Base-by-base conservation (phyloP, 257 asterid genomes). In the Solanum stenotomum region DNA sequence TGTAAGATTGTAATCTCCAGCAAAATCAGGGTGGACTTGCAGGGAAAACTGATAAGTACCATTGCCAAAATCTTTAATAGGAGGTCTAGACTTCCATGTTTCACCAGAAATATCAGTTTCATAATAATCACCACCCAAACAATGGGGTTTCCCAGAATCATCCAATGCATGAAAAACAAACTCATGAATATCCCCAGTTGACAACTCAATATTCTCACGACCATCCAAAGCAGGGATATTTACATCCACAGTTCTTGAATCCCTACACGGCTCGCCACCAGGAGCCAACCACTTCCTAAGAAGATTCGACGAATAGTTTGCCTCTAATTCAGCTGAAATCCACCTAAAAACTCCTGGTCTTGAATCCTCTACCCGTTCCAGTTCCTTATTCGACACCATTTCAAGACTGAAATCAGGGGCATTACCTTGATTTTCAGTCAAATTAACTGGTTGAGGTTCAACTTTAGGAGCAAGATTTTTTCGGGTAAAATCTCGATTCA, bases 41-140 rank as follows among this genome's bases (percentile, higher is more conserved):
- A 97, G 94, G 86, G 93, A 88, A 88, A 97, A 93, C 15, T 89
- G 87, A 89, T 96, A 96, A n/a, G 92, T 94, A 1, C 99, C 99
- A 90, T 97, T 97, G 61, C 98, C 93, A 3, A 90, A 37, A 72
- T 97, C 99, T 87, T 87, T 91, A 77, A 97, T 37, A 6, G 99
- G 98, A 84, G 99, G 99, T 90, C 98, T 90, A 22, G 99, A 83
- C 59, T 96, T 97, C 99, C 99, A 97, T 1, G 82, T 88, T 29
- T 93, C 98, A 52, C 99, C 93, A 0, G 99, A 93, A 23, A 97
- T 92, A 92, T 97, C 98, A 22, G 91, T 94, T 88, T 97, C 99
- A 87, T 94, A 94, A 87, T 96, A 96, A 86, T 97, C 99, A 33
- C 99, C 99, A 49, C 99, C 98, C 14, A 88, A 85, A 63, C 99